Conservation (phyloP, 2,329 filamentous ascomycete species). For the Rutstroemia sp. region DNA sequence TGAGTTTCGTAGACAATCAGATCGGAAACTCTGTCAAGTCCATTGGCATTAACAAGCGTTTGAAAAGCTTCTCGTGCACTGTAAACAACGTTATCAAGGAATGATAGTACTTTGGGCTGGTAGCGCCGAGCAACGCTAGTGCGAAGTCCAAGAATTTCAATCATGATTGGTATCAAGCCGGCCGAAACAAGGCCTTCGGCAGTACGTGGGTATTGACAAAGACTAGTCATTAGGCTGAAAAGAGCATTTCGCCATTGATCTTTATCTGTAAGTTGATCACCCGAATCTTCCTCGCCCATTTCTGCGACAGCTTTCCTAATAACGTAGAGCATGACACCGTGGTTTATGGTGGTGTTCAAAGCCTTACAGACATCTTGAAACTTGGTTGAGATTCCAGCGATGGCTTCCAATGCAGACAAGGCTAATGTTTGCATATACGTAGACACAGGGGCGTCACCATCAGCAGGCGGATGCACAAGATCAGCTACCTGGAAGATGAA, state of each 20-base stretch:
- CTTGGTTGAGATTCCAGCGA: slow-evolving; percentile 73
- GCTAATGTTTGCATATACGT: slow-evolving; percentile 75
- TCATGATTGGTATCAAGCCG: slow-evolving; percentile 80
- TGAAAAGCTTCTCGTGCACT: slow-evolving; percentile 78
- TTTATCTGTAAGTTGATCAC: slow-evolving; percentile 55
- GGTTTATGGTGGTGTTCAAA: slow-evolving; percentile 92
- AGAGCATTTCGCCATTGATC: slow-evolving; percentile 88
- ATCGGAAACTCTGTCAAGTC: slow-evolving; percentile 84
- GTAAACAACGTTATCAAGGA: slow-evolving; percentile 83
- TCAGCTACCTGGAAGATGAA: slow-evolving; percentile 89
- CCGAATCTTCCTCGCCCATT: slow-evolving; percentile 56
- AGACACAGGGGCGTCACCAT: slow-evolving; percentile 61
- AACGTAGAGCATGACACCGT: slow-evolving; percentile 89
- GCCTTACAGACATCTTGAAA: slow-evolving; percentile 78
- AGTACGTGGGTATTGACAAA: slow-evolving; percentile 67
- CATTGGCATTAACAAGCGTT: slow-evolving; percentile 71
- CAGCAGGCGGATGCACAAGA: slow-evolving; percentile 74
- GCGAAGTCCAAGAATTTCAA: slow-evolving; percentile 79
- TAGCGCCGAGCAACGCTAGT: slow-evolving; percentile 76
- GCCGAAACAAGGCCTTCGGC: slow-evolving; percentile 81
- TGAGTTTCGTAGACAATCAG: slow-evolving; percentile 74
- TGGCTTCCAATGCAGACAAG: slow-evolving; percentile 74
- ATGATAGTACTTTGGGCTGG: slow-evolving; percentile 75
- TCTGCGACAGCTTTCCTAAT: slow-evolving; percentile 84
- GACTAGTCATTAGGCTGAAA: slow-evolving; percentile 77